Percentiles rank a stretch among this genome's conserved stretches.
phyloP scores from a whole-genome alignment of 1,284 basidiomycete genomes.

The Lentinus polychrous region DNA sequence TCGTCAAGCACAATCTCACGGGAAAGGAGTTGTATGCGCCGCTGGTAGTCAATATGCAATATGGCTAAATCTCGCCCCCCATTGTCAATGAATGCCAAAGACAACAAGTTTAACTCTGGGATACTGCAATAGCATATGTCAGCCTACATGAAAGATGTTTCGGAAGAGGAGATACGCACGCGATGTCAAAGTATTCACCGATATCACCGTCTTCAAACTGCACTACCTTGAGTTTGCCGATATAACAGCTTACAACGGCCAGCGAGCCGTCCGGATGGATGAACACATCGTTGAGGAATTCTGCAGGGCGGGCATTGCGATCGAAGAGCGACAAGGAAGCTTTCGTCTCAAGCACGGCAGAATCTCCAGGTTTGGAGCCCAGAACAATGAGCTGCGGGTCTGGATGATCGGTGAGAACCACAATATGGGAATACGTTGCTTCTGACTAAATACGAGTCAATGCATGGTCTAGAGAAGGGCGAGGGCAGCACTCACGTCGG shows the following conservation, averaged over 20 bases:
- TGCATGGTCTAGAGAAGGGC: conserved; percentile 5
- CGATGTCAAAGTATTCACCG: conserved; percentile 52
- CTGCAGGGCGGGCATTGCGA: conserved; percentile 46
- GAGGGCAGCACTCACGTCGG: conserved; percentile 33
- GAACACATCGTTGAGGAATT: conserved; percentile 60
- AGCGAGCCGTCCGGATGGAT: conserved; percentile 54
- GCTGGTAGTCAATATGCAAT: conserved; percentile 59
- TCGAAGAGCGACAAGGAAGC: conserved; percentile 48
- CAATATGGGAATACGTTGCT: conserved; percentile 42
- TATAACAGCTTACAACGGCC: conserved; percentile 59
- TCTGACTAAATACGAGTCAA: conserved; percentile 22
- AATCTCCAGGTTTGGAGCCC: conserved; percentile 38
- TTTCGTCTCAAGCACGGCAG: conserved; percentile 31
- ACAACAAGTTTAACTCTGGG: conserved; percentile 69
- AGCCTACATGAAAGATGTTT: too few relatives aligned
- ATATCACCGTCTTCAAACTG: conserved; percentile 44
- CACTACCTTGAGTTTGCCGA: conserved; percentile 61
- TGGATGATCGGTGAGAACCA: conserved; percentile 67
- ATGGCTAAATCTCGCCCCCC: conserved; percentile 49
- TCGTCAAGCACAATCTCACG: conserved; percentile 48
- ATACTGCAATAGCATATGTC: conserved; percentile 43
- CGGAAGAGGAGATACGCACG: conserved; percentile 39
- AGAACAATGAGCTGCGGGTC: conserved; percentile 57
- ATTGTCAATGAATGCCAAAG: conserved; percentile 57
- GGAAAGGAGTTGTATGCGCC: conserved; percentile 51